Evolutionary conservation across 1,284 basidiomycete genomes (phyloP), one percentile per base, ranked within the genome.

Genomic region (Trametes sp.): DNA sequence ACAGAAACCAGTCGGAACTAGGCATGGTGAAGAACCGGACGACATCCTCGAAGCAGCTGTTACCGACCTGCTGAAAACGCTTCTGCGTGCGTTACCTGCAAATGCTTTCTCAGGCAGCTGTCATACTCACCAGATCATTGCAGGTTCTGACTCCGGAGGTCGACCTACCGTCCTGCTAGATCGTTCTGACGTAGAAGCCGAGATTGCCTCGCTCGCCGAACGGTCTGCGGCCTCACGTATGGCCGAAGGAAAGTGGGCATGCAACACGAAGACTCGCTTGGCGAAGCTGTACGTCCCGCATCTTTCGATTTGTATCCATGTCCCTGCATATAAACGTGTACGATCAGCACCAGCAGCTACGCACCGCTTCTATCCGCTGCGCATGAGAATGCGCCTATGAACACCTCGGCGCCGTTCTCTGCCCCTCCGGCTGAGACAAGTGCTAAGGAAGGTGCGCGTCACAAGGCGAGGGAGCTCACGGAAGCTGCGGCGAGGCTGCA

Each of bases 381-480:
- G 16, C 73, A 74, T 52, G 53, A 64, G 2, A 66, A 74, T 42
- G 64, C 72, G 0, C 71, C 72, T 0, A 59, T 70, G 26, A 72
- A 72, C 38, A 74, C 73, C 4, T 74, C 73, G 0, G 62, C 69
- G 19, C 72, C 74, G 0, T 75, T 73, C 59, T 54, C 62, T 7
- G 58, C 62, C 10, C 33, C 58, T 14, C n/a, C 42, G 1, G 61
- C 36, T 1, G 51, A 67, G 26, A 57, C 19, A 1, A 26, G 59
- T 11, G 23, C 72, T n/a, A 56, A 60, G 11, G 36, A 46, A 1
- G 58, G 49, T 4, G 54, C 64, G 5, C 62, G 65, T 8, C 28
- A 50, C 16, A 63, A 58, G 48, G 62, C 62, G 2, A 58, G 66
- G 2, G 54, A 59, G 19, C 54, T 73, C 24, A 68, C 52, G 11